A percentile compares a stretch with the other conserved stretches of the same genome.
Evolutionary conservation across 2,329 filamentous ascomycete genomes (phyloP).

Genomic region (Trichoderma polysporum): DNA sequence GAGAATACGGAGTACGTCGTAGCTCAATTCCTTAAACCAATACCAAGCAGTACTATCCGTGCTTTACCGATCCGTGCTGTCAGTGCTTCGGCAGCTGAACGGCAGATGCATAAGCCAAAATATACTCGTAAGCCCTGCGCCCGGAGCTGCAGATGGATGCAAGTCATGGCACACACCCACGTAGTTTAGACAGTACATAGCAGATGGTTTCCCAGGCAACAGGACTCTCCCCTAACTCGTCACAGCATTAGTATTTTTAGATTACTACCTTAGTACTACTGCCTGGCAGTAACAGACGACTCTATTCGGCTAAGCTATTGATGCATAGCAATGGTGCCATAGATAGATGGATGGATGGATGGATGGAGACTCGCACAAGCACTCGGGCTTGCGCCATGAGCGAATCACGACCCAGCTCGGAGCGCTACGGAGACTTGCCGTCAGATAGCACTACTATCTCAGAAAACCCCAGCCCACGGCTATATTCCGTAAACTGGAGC

Average conservation of each 20-base stretch:
- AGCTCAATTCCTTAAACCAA: neutral
- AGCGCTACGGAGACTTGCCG: slow-evolving; percentile 12
- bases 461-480: slow-evolving; percentile 11
- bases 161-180: neutral
- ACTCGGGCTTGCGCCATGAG: neutral
- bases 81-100: neutral
- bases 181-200: too few species aligned
- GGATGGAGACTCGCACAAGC: neutral
- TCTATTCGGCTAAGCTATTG: neutral
- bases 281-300: too few species aligned
- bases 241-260: neutral
- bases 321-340: neutral
- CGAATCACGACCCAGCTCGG: slow-evolving; percentile 5
- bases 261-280: neutral
- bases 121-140: neutral
- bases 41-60: neutral
- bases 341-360: neutral
- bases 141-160: slow-evolving; percentile 1
- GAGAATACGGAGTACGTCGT: neutral
- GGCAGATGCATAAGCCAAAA: neutral
- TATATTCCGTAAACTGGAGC: slow-evolving; percentile 16
- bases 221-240: neutral
- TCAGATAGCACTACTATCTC: slow-evolving; percentile 1
- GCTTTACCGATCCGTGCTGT: neutral
- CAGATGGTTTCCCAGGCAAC: neutral